Evolutionary conservation across 306 rosid species (phyloP).

Genomic region (Carpinus viminea): DNA sequence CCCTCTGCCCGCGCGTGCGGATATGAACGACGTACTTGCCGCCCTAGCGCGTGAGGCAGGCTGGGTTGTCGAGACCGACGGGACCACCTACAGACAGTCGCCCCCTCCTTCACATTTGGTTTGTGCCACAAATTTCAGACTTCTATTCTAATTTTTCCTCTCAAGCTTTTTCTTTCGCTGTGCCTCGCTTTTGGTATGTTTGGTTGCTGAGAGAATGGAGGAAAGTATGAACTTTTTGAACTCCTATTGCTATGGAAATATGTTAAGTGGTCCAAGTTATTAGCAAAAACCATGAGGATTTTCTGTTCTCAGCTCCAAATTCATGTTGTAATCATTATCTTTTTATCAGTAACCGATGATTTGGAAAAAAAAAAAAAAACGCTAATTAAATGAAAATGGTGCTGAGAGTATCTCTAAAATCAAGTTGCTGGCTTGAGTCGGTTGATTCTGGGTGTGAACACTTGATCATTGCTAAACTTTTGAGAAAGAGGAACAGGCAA

Average conservation of each 20-base stretch:
- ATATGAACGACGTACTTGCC: constrained; percentile 95
- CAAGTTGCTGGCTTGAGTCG: too few species aligned
- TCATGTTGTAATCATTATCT: neutral
- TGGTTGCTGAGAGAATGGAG: neutral
- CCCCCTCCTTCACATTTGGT: constrained; percentile 52
- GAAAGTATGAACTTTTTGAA: neutral
- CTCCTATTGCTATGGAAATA: neutral
- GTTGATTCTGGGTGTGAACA: too few species aligned
- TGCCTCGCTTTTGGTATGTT: neutral
- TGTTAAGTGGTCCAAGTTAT: neutral
- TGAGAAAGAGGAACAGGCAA: too few species aligned
- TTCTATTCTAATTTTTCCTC: neutral
- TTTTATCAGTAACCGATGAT: neutral
- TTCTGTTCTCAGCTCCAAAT: too few species aligned
- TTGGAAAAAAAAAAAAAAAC: neutral
- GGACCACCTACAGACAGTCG: constrained; percentile 79
- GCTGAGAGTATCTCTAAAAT: neutral
- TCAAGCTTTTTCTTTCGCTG: neutral
- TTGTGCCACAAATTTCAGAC: neutral
- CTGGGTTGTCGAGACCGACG: constrained; percentile 90
- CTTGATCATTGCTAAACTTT: too few species aligned
- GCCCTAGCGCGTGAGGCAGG: constrained; percentile 99
- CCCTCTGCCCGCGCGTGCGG: constrained; percentile 97
- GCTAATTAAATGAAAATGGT: neutral
- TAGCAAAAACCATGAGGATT: neutral